phyloP scores from a whole-genome alignment of 2,329 filamentous ascomycete genomes.

The Colletotrichum tropicale region DNA sequence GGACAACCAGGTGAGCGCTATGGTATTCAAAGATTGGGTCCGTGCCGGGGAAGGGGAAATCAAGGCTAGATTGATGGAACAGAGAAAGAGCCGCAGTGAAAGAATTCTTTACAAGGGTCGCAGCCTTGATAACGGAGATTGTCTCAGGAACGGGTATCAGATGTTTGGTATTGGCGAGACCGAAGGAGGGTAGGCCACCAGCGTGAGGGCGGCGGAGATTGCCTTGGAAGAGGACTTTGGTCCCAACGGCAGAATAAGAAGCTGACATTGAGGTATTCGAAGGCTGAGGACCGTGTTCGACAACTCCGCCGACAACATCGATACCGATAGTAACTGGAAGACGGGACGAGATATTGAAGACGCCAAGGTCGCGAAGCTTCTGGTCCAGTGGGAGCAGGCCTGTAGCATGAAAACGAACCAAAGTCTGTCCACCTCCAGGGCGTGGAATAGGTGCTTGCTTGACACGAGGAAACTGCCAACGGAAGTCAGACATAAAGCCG shows the following conservation, averaged over 20 bases:
- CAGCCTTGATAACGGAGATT: background rate
- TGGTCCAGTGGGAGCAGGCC: background rate
- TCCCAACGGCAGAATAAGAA: background rate
- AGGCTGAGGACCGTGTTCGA: background rate
- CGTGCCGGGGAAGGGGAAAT: background rate
- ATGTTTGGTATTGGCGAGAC: background rate
- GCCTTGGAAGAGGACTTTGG: background rate
- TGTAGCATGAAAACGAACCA: background rate
- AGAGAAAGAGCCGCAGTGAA: constrained; percentile 5
- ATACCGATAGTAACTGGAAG: background rate
- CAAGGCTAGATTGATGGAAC: background rate
- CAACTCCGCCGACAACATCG: background rate
- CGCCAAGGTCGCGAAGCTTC: background rate
- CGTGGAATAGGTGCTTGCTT: background rate
- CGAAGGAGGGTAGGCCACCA: background rate
- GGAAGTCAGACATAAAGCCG: background rate
- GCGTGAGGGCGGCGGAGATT: background rate
- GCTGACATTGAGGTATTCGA: background rate
- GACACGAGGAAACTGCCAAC: background rate
- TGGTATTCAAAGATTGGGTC: background rate
- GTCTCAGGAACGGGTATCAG: background rate
- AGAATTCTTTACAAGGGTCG: background rate
- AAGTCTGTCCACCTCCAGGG: background rate
- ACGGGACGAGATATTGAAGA: background rate
- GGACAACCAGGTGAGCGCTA: background rate